Evolutionary conservation across 2,329 filamentous ascomycete genomes (phyloP).

Genomic region (Thielaviopsis ethacetica): DNA sequence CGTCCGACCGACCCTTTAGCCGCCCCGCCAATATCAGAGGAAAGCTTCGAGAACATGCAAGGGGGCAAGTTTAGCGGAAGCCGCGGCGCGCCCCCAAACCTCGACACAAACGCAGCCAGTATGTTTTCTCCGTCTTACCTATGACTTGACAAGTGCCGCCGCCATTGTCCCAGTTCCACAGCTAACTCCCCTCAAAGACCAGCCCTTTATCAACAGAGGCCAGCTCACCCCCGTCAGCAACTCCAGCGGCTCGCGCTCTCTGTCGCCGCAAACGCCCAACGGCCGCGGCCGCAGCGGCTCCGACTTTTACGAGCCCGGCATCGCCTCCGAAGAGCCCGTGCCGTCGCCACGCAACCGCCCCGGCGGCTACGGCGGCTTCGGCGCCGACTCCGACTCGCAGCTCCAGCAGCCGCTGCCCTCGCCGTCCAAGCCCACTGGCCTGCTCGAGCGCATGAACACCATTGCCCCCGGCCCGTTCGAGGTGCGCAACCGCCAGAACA

Average conservation of each 20-base stretch:
- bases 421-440: slow-evolving; percentile 22
- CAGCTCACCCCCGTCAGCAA: slow-evolving; percentile 49
- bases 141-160: no score
- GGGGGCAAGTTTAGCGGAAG: neutral
- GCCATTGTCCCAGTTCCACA: no score
- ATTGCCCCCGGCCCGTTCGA: slow-evolving; percentile 54
- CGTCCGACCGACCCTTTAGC: neutral
- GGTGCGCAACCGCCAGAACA: slow-evolving; percentile 20
- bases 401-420: slow-evolving; percentile 30
- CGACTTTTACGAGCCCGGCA: slow-evolving; percentile 30
- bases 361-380: slow-evolving; percentile 35
- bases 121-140: slow-evolving; percentile 17
- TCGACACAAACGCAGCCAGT: slow-evolving; percentile 39
- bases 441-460: slow-evolving; percentile 47
- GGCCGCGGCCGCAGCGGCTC: slow-evolving; percentile 26
- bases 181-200: slow-evolving; percentile 25
- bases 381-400: slow-evolving; percentile 24
- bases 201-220: slow-evolving; percentile 34
- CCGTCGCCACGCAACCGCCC: slow-evolving; percentile 24
- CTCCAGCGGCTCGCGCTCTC: slow-evolving; percentile 39
- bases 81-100: slow-evolving; percentile 22
- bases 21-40: slow-evolving; percentile 7
- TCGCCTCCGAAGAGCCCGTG: slow-evolving; percentile 26
- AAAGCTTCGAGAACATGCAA: slow-evolving; percentile 2
- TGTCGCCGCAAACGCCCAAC: slow-evolving; percentile 45